Evolutionary conservation across 139 green algal species (phyloP), one percentile per base, ranked within the genome.

Genomic region (Tetradesmus obliquus): DNA sequence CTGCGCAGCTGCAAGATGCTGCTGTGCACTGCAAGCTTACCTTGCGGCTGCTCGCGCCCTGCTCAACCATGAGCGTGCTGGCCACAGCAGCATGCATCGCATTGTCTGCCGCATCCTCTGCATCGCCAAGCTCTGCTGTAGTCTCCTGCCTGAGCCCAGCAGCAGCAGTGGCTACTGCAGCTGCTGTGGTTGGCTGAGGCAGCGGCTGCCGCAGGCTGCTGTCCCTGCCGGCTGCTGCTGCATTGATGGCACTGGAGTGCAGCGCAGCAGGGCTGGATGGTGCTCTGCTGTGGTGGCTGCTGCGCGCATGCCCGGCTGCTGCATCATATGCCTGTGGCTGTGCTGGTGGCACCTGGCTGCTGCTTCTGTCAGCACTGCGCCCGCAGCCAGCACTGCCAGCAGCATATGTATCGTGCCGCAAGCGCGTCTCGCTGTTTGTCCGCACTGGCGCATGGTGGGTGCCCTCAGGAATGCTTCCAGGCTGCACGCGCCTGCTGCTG

Each of bases 11-110:
- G 79, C n/a, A 17, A 55, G 6, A 57, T 20, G 7, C 7, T 84
- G 79, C 79, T 58, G 0, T 6, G 24, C 13, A 51, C 7, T 69
- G 13, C 45, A 60, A 51, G 8, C 22, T 7, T 20, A 80, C 72
- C 72, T 80, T 32, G 22, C 45, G 19, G 20, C 72, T 80, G 72
- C 22, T 80, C 19, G 22, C 22, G 20, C 72, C 15, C 81, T 86
- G 81, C 81, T 86, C 81, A n/a, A 12, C 9, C 55, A 55, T 86
- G 7, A 71, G 15, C 10, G 81, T 86, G 53, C 53, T 69, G 15
- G 81, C 54, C 17, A 86, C 81, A 53, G 81, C 81, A 45, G 54
- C 81, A 86, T 86, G 54, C 81, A 86, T 86, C 3, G 81, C 81
- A 71, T 32, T 86, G 4, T 86, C 81, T 53, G 53, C 60, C 53